Conservation (phyloP, 1,284 basidiomycete species). For the Gymnopus androsaceus region DNA sequence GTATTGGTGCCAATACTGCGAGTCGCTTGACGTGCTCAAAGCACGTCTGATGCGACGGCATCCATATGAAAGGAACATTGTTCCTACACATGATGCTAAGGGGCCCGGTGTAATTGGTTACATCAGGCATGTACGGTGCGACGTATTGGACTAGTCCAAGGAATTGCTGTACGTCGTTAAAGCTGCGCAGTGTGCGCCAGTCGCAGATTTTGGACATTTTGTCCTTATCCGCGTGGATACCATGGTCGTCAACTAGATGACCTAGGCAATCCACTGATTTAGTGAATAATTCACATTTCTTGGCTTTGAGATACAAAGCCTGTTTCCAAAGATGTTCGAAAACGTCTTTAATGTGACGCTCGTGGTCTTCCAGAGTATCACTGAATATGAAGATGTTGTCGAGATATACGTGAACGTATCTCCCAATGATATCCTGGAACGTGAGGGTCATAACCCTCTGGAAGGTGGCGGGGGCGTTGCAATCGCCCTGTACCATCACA, state of each 20-base stretch:
- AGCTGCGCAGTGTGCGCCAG: constrained; percentile 26
- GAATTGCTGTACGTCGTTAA: constrained; percentile 22
- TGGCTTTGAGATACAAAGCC: constrained; percentile 26
- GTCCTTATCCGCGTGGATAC: constrained; percentile 24
- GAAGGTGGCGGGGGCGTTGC: too few relatives aligned
- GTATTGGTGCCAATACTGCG: constrained; percentile 6
- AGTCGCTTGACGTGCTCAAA: constrained; percentile 15
- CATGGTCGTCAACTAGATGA: constrained; percentile 23
- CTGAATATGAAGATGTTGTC: constrained; percentile 44
- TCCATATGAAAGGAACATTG: constrained; percentile 18
- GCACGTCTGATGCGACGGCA: constrained; percentile 17
- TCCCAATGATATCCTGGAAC: too few relatives aligned
- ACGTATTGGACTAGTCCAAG: constrained; percentile 27
- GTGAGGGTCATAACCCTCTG: too few relatives aligned
- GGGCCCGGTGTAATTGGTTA: constrained; percentile 23
- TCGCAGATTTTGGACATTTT: constrained; percentile 21
- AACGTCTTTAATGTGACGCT: constrained; percentile 15
- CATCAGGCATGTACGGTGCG: constrained; percentile 24
- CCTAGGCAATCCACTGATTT: constrained; percentile 19
- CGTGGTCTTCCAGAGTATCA: constrained; percentile 30
- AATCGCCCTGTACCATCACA: constrained; percentile 31
- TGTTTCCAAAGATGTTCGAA: constrained; percentile 23
- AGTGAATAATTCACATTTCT: constrained; percentile 27
- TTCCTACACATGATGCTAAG: constrained; percentile 19
- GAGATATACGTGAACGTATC: constrained; percentile 18